Percentiles rank a stretch among this genome's conserved stretches.
Conservation (phyloP, 2,329 filamentous ascomycete genomes). For the Aspergillus udagawae region DNA sequence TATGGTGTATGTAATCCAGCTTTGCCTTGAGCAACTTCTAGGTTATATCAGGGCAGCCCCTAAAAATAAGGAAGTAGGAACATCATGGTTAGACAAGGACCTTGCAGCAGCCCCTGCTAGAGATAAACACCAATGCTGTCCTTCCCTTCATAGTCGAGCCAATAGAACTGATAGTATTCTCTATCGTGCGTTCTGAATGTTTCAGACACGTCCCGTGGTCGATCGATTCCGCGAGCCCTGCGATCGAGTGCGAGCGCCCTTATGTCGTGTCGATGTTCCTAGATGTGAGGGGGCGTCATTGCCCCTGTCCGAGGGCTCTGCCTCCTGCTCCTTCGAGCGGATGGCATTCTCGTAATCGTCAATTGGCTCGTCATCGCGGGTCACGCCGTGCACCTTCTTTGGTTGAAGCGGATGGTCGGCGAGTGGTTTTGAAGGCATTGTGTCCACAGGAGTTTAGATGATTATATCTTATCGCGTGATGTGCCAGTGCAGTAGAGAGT, state of each 20-base stretch:
- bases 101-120: neutral
- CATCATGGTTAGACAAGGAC: too few species aligned
- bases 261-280: neutral
- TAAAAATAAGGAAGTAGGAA: too few species aligned
- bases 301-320: neutral
- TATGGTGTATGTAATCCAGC: too few species aligned
- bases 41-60: too few species aligned
- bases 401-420: neutral
- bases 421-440: neutral
- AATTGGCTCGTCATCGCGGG: neutral
- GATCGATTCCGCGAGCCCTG: neutral
- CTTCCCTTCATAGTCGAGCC: neutral
- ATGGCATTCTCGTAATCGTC: conserved; percentile 1
- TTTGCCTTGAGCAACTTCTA: too few species aligned
- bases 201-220: neutral
- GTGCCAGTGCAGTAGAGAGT: neutral
- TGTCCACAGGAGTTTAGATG: neutral
- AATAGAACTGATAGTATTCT: neutral
- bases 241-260: neutral
- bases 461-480: neutral
- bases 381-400: neutral
- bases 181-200: neutral
- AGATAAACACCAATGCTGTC: neutral
- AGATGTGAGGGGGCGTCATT: neutral
- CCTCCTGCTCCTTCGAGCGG: conserved; percentile 1